A percentile compares a stretch with the other conserved stretches of the same genome.
Conservation (phyloP, 805 yeast species). For the Candida orba region DNA sequence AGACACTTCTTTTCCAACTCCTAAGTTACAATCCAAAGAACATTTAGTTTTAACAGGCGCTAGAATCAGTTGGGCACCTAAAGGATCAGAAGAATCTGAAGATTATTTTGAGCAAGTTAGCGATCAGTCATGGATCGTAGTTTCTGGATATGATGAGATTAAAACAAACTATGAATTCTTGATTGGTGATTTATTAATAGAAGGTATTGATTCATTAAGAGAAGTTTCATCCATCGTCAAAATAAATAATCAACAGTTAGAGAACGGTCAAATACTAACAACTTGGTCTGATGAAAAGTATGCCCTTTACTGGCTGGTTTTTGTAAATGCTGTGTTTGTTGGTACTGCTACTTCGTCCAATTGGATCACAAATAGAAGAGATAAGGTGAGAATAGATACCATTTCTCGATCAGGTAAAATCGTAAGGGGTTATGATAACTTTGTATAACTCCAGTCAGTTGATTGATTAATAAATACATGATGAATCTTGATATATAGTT, state of each 20-base stretch:
- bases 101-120: background rate
- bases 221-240: background rate
- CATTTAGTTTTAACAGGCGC: conserved; percentile 19
- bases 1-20: conserved; percentile 13
- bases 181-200: conserved; percentile 22
- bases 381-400: conserved; percentile 17
- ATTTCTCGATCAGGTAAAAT: conserved; percentile 17
- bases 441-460: conserved; percentile 2
- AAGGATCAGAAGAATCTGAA: background rate
- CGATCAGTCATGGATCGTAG: conserved; percentile 22
- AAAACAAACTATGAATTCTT: conserved; percentile 12
- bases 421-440: conserved; percentile 13
- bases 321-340: conserved; percentile 23
- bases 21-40: conserved; percentile 18
- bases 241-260: conserved; percentile 6
- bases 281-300: conserved; percentile 20
- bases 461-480: no score
- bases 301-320: conserved; percentile 26
- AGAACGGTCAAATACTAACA: conserved; percentile 10
- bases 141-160: conserved; percentile 15
- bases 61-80: conserved; percentile 14
- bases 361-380: conserved; percentile 9
- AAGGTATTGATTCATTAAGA: conserved; percentile 1
- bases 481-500: no score
- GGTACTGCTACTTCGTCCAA: conserved; percentile 15